Evolutionary conservation across 495 filamentous ascomycete species (phyloP), one percentile per base, ranked within the genome.

Genomic region (Entonaema liquescens): DNA sequence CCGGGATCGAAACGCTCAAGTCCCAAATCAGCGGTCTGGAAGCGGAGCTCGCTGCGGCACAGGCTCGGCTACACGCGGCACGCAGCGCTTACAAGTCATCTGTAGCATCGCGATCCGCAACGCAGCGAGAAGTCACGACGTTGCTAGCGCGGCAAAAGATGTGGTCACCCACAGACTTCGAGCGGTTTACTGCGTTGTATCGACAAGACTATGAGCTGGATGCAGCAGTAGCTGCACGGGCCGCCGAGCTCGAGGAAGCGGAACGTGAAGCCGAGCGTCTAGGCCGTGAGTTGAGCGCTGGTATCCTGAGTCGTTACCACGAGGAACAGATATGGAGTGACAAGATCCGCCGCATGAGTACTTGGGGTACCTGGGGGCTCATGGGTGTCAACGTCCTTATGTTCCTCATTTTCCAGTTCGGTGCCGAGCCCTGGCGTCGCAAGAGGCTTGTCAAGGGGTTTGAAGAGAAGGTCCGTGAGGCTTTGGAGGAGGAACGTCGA

Each of bases 311-410:
- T 29, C 89, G 95, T 28, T 99, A 99, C 81, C 95, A 99, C 80
- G 95, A 99, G 80, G 95, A 99, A 80, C 95, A 99, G 83, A 97
- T 99, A 52, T 99, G 95, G 95, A 95, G 91, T 73, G 95, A 99
- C 75, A 95, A 97, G 76, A 99, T 99, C 76, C 86, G 95, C 44
- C 84, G 95, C 65, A 97, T 97, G 87, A 93, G 89, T 72, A 98
- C 95, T 5, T 99, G 95, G 95, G 94, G 95, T 23, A 99, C 95
- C 2, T 98, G 96, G 90, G 95, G 95, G 0, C 80, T 99, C 70
- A 98, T 99, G 95, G 94, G 95, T 6, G 86, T 98, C 47, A 99
- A 99, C 73, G 90, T 98, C 2, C 78, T 98, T 40, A 77, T 99
- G 40, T 94, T 99, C 77, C 78, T 99, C 47, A 86, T 94, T 50